These are phyloP conservation scores for Fusarium longipes DNA, from an alignment of 2,329 filamentous ascomycete species.

Conservation along the genomic window DNA sequence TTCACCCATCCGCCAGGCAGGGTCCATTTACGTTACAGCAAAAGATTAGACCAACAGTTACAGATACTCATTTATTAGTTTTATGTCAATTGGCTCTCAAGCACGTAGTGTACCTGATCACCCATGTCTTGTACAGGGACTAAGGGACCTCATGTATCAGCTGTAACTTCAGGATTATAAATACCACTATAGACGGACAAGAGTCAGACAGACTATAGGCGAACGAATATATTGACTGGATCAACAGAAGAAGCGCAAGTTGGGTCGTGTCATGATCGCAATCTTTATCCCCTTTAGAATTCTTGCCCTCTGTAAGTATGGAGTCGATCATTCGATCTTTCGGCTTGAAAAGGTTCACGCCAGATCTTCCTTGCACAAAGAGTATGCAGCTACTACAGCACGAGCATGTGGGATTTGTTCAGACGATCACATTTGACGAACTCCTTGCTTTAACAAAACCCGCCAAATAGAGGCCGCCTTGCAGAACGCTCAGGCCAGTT, in stretches of 20 bases:
- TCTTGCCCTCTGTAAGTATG: slow-evolving; percentile 7
- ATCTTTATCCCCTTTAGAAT: background rate
- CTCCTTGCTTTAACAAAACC: slow-evolving; percentile 38
- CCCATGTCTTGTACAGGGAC: background rate
- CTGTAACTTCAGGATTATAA: background rate
- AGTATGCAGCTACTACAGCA: slow-evolving; percentile 30
- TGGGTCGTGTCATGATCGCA: background rate
- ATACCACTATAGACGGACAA: background rate
- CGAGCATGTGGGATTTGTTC: slow-evolving; percentile 7
- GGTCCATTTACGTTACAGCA: background rate
- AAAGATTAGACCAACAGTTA: no score
- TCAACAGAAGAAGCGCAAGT: slow-evolving; percentile 17
- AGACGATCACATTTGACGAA: slow-evolving; percentile 22
- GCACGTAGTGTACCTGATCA: background rate
- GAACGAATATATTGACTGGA: background rate
- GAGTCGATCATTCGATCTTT: slow-evolving; percentile 10
- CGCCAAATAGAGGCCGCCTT: slow-evolving; percentile 37
- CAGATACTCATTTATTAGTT: background rate
- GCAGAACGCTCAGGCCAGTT: slow-evolving; percentile 36
- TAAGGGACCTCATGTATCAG: no score
- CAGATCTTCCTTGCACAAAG: slow-evolving; percentile 30
- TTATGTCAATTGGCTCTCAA: no score
- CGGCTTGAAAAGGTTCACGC: slow-evolving; percentile 5
- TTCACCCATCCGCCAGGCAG: background rate
- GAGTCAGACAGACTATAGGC: background rate